phyloP scores from a whole-genome alignment of 441 rosid species.

The Heliophila coronopifolia region DNA sequence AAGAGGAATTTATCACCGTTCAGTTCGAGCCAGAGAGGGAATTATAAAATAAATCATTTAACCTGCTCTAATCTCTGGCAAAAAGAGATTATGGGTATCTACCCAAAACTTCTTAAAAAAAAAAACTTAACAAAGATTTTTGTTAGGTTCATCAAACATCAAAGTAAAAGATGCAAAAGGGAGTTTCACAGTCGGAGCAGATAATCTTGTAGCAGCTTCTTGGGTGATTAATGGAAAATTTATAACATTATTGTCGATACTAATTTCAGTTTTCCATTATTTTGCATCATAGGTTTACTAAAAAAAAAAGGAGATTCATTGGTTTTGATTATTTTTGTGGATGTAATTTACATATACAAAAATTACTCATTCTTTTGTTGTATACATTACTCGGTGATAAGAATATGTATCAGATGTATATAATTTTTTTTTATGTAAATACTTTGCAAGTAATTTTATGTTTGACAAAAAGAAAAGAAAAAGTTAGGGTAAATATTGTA shows the following conservation, averaged over 20 bases:
- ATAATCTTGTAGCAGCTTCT: slow-evolving; percentile 41
- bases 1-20: too few species aligned
- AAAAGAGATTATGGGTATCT: too few species aligned
- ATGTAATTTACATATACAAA: slow-evolving; percentile 9
- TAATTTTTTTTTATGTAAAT: too few species aligned
- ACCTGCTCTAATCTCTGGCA: too few species aligned
- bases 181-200: slow-evolving; percentile 42
- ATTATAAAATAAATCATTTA: too few species aligned
- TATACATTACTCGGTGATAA: too few species aligned
- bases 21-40: too few species aligned
- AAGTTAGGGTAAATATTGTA: too few species aligned
- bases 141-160: slow-evolving; percentile 67
- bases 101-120: too few species aligned
- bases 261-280: slow-evolving; percentile 35
- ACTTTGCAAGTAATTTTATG: too few species aligned
- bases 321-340: slow-evolving; percentile 15
- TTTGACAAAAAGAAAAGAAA: too few species aligned
- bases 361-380: slow-evolving; percentile 4
- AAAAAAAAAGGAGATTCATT: background rate
- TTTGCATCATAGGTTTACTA: slow-evolving; percentile 31
- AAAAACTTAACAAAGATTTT: background rate
- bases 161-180: slow-evolving; percentile 55
- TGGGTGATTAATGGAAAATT: slow-evolving; percentile 16
- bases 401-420: too few species aligned
- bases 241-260: slow-evolving; percentile 32